phyloP scores from a whole-genome alignment of 345 rosid genomes.

The Lagerstroemia speciosa region DNA sequence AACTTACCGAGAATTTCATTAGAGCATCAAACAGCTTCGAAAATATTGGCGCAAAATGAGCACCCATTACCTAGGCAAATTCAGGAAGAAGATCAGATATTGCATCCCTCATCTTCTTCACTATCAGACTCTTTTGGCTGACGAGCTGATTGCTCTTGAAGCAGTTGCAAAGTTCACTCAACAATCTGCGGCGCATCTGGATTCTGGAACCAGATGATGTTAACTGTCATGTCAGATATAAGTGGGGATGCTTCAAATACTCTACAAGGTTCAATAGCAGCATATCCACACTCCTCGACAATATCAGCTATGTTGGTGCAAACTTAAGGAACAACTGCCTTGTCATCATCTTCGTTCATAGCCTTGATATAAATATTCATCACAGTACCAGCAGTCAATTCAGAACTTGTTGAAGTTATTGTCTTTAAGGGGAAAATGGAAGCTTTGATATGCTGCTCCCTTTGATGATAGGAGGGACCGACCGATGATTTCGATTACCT shows the following conservation, averaged over 20 bases:
- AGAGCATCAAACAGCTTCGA: conserved; percentile 79
- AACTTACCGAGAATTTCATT: conserved; percentile 88
- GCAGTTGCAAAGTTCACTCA: conserved; percentile 65
- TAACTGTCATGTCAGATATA: conserved; percentile 12
- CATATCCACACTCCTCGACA: conserved; percentile 70
- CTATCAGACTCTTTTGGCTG: conserved; percentile 69
- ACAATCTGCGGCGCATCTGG: conserved; percentile 73
- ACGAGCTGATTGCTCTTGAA: conserved; percentile 81
- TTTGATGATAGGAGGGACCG: too few species aligned
- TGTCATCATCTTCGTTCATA: conserved; percentile 92
- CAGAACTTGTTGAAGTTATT: conserved; percentile 16
- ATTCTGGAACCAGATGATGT: conserved; percentile 39
- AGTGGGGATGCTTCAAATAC: conserved; percentile 7
- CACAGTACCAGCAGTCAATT: conserved; percentile 48
- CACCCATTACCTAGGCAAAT: conserved; percentile 93
- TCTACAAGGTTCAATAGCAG: conserved; percentile 65
- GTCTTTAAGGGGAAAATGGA: neutral
- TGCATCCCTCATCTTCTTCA: conserved; percentile 95
- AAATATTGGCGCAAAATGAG: conserved; percentile 81
- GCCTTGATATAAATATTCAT: conserved; percentile 70
- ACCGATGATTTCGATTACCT: conserved; percentile 33
- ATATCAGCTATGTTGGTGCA: conserved; percentile 83
- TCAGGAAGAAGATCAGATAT: conserved; percentile 98
- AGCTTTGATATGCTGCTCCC: neutral
- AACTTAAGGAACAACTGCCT: conserved; percentile 95